Conservation (phyloP, 2,329 filamentous ascomycete genomes). For the Alternaria sp. region DNA sequence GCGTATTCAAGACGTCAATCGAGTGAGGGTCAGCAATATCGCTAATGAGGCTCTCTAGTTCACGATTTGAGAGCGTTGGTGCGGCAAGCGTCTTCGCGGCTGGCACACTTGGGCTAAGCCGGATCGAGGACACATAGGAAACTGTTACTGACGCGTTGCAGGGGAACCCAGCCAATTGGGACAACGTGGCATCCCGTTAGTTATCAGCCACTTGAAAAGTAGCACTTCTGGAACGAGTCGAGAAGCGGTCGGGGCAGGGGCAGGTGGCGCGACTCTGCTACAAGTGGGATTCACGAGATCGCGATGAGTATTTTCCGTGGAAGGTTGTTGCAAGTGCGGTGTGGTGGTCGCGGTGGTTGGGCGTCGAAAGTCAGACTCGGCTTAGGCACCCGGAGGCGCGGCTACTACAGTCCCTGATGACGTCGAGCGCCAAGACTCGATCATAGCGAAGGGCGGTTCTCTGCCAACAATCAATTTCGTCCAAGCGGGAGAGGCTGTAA, state of each 20-base stretch:
- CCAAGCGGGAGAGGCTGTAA: slow-evolving; percentile 10
- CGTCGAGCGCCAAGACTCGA: slow-evolving; percentile 15
- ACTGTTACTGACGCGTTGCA: background rate
- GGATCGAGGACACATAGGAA: background rate
- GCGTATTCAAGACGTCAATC: slow-evolving; percentile 10
- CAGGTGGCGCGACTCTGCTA: background rate
- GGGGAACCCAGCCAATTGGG: slow-evolving; percentile 14
- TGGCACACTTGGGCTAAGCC: background rate
- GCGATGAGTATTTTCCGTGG: background rate
- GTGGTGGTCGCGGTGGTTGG: slow-evolving; percentile 1
- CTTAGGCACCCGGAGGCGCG: slow-evolving; percentile 7
- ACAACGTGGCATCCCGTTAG: slow-evolving; percentile 10
- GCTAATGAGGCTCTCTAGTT: slow-evolving; percentile 12
- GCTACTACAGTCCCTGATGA: slow-evolving; percentile 19
- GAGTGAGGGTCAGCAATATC: background rate
- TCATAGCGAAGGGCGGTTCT: slow-evolving; percentile 4
- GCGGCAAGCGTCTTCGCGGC: background rate
- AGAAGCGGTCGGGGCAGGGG: background rate
- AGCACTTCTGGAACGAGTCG: background rate
- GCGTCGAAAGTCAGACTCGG: slow-evolving; percentile 2
- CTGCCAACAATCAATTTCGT: slow-evolving; percentile 22
- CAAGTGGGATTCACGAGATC: background rate
- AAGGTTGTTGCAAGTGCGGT: background rate
- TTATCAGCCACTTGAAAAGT: background rate
- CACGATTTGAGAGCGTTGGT: background rate